Conservation (phyloP, 2,329 filamentous ascomycete genomes). For the Aspergillus alliaceus region DNA sequence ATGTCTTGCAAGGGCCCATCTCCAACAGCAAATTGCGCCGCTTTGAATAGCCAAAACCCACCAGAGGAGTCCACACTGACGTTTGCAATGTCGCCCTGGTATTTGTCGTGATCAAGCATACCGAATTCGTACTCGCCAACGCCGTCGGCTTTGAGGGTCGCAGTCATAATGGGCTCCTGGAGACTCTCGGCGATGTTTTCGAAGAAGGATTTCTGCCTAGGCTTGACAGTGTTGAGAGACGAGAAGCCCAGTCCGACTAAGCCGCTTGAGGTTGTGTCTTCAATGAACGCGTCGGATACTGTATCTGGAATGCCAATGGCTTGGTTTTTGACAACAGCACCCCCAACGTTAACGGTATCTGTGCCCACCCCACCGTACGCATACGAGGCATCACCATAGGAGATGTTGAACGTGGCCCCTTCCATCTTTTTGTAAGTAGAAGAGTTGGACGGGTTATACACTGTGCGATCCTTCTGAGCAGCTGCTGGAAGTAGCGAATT, state of each 20-base stretch:
- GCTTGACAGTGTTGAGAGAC: conserved; percentile 64
- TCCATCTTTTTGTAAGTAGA: conserved; percentile 49
- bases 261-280: conserved; percentile 64
- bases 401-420: conserved; percentile 60
- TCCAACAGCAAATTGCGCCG: conserved; percentile 58
- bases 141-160: conserved; percentile 61
- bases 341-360: conserved; percentile 68
- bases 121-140: conserved; percentile 74
- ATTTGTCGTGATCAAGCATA: conserved; percentile 63
- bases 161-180: conserved; percentile 68
- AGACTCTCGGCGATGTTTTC: conserved; percentile 65
- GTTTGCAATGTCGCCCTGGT: conserved; percentile 62
- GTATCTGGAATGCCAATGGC: conserved; percentile 66
- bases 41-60: conserved; percentile 70
- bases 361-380: conserved; percentile 64
- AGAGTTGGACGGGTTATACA: conserved; percentile 57
- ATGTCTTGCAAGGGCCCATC: conserved; percentile 38
- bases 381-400: conserved; percentile 68
- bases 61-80: conserved; percentile 59
- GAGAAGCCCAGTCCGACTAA: conserved; percentile 69
- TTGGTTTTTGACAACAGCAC: conserved; percentile 60
- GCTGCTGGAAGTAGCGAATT: conserved; percentile 56
- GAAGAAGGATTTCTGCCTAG: conserved; percentile 68
- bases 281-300: conserved; percentile 59
- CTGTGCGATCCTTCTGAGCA: conserved; percentile 52